phyloP scores from a whole-genome alignment of 345 rosid genomes.

The Excoecaria agallocha region DNA sequence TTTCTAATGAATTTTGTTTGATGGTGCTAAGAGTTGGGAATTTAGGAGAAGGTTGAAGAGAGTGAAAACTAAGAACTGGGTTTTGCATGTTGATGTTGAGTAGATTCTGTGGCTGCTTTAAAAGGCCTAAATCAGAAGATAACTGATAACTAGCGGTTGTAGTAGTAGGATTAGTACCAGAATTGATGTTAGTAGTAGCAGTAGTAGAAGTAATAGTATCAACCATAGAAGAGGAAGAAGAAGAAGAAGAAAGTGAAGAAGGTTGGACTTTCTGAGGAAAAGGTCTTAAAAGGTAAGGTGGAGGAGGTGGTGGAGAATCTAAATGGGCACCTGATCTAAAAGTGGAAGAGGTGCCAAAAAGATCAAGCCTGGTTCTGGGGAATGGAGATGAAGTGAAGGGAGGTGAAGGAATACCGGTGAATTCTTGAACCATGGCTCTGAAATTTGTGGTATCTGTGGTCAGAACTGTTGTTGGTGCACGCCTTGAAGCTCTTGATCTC shows the following conservation, averaged over 20 bases:
- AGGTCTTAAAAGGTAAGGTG: slow-evolving; percentile 50
- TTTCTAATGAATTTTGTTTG: slow-evolving; percentile 10
- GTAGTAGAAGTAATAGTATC: slow-evolving; percentile 34
- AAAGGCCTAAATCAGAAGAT: slow-evolving; percentile 29
- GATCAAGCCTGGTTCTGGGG: slow-evolving; percentile 62
- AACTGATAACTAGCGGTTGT: slow-evolving; percentile 26
- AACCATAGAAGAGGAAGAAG: slow-evolving; percentile 31
- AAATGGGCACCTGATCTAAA: slow-evolving; percentile 35
- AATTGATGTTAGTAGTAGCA: slow-evolving; percentile 16
- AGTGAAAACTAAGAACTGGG: slow-evolving; percentile 57
- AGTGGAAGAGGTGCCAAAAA: slow-evolving; percentile 51
- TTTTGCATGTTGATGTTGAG: slow-evolving; percentile 47
- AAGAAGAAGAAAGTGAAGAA: slow-evolving; percentile 33
- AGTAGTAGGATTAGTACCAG: slow-evolving; percentile 5
- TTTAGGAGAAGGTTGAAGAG: slow-evolving; percentile 48
- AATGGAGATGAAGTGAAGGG: slow-evolving; percentile 66
- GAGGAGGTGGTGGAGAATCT: slow-evolving; percentile 42
- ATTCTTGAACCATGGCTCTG: slow-evolving; percentile 97
- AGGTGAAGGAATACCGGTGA: slow-evolving; percentile 91
- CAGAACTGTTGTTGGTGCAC: slow-evolving; percentile 92
- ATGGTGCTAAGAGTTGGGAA: slow-evolving; percentile 32
- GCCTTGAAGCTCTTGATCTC: slow-evolving; percentile 82
- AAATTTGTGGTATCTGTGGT: slow-evolving; percentile 88
- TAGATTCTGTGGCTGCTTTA: slow-evolving; percentile 32
- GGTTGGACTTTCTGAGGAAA: slow-evolving; percentile 46